Evolutionary conservation across 1,284 basidiomycete species (phyloP), one percentile per base, ranked within the genome.

Genomic region (Irpex rosettiformis): DNA sequence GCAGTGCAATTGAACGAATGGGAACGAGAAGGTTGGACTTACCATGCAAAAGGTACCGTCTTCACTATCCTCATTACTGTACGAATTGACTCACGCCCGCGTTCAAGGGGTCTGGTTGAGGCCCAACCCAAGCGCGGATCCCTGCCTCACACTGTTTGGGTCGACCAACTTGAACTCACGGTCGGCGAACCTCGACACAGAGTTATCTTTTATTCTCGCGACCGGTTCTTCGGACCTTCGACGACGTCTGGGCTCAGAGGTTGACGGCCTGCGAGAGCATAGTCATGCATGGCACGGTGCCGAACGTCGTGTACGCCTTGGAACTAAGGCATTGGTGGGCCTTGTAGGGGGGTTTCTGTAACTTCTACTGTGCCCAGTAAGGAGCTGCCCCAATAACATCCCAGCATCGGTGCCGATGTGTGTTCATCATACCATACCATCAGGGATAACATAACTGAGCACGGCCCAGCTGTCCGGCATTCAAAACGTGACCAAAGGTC

Each of bases 141-240:
- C 94, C 0, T 75, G 84, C 61, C 73, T 94, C 45, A 96, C 96
- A 0, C 83, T 98, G 54, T 91, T 99, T 69, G 97, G 96, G 10
- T 97, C 94, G 0, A 96, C 95, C 2, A 99, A 99, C 72, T 86
- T 98, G 58, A 97, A 96, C 66, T 90, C 93, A 0, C 88, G 96
- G 2, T 96, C 94, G 1, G 86, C 94, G 1, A 83, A 91, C 63
- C 84, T 97, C 51, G 97, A 99, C 73, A 91, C 94, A 11, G 96
- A 99, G 69, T 82, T 98, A 40, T 96, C 93, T 1, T 91, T 98
- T 65, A 72, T 97, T 48, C 84, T 98, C 76, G 74, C 89, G 40
- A 86, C 94, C 5, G 84, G 86, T 6, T 81, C 80, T 2, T 65
- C 73, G 0, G 59, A 69, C 3, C 65, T 84, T 53, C 74, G 75